Evolutionary conservation across 495 filamentous ascomycete genomes (phyloP), one percentile per base, ranked within the genome.

Genomic region (Lasiosphaeris hirsuta): DNA sequence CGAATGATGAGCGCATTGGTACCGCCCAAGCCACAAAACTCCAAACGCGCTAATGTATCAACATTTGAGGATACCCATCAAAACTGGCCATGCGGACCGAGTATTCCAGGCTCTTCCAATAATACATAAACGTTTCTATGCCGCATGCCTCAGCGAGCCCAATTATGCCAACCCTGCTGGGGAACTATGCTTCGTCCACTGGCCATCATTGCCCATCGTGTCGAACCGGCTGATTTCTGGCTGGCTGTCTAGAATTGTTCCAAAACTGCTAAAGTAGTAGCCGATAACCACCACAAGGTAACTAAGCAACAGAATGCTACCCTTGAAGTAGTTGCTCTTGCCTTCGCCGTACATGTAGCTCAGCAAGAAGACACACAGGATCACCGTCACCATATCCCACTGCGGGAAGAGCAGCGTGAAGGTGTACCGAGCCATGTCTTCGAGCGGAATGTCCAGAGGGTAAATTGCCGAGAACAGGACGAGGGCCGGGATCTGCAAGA

Each of bases 321-420:
- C 94, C 72, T 86, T 91, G 82, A 91, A 91, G 73, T 91, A 91
- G 69, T 91, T 91, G 74, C 88, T 90, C 81, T 99, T 99, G 47
- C 94, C 94, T 73, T 99, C 94, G 57, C 95, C 92, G 59, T 97
- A 96, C 79, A 99, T 93, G 73, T 97, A 96, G 53, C 90, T 95
- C 39, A 99, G 81, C 38, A 99, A 76, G 78, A 99, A 97, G 35
- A 99, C 93, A 68, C 95, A 97, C 47, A 99, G 81, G 53, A 97
- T 97, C 40, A 97, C 93, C 30, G 91, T 96, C 38, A 97, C 86
- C 89, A 99, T 92, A 67, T 99, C 94, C 94, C 94, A 99, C 69
- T 97, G 94, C 7, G 94, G 95, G 74, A 99, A 99, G 18, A 99
- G 90, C 5, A 99, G 82, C 44, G 83, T 92, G 71, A 99, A 99